Percentiles rank a stretch among this genome's conserved stretches.
phyloP scores from a whole-genome alignment of 1,284 basidiomycete species.

The Malassezia arunalokei region DNA sequence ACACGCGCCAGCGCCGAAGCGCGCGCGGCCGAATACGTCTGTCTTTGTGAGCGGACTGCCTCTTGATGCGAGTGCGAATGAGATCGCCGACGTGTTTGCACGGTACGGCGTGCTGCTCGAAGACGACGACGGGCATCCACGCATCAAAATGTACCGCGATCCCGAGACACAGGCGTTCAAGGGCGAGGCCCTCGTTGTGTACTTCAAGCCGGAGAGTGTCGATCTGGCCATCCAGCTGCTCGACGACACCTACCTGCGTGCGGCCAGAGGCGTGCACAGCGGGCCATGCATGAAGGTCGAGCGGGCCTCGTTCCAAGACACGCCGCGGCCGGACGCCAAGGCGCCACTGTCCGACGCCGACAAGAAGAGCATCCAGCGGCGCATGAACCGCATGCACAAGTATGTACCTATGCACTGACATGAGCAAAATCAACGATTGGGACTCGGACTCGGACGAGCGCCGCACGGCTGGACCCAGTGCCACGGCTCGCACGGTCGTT shows the following conservation, averaged over 20 bases:
- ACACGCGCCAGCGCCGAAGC: conserved; percentile 13
- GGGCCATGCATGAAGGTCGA: conserved; percentile 62
- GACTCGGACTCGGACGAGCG: conserved; percentile 24
- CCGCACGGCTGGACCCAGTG: background rate
- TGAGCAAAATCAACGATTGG: conserved; percentile 39
- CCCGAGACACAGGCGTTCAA: conserved; percentile 65
- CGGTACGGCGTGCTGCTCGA: conserved; percentile 86
- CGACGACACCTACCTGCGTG: conserved; percentile 78
- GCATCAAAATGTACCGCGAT: conserved; percentile 84
- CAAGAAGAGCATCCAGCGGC: conserved; percentile 10
- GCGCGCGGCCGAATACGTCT: conserved; percentile 54
- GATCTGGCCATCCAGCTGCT: conserved; percentile 69
- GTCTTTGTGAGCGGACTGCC: conserved; percentile 83
- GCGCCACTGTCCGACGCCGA: conserved; percentile 11
- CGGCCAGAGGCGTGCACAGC: conserved; percentile 56
- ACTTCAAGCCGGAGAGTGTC: conserved; percentile 93
- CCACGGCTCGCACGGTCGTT: conserved; percentile 18
- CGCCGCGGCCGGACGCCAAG: background rate
- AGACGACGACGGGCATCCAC: conserved; percentile 70
- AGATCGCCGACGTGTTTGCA: conserved; percentile 68
- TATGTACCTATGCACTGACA: background rate
- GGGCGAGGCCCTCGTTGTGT: conserved; percentile 89
- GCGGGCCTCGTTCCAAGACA: conserved; percentile 62
- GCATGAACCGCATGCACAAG: conserved; percentile 15
- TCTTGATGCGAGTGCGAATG: conserved; percentile 59